phyloP scores from a whole-genome alignment of 2,329 filamentous ascomycete species.

The Pseudocercospora pini-densiflorae region DNA sequence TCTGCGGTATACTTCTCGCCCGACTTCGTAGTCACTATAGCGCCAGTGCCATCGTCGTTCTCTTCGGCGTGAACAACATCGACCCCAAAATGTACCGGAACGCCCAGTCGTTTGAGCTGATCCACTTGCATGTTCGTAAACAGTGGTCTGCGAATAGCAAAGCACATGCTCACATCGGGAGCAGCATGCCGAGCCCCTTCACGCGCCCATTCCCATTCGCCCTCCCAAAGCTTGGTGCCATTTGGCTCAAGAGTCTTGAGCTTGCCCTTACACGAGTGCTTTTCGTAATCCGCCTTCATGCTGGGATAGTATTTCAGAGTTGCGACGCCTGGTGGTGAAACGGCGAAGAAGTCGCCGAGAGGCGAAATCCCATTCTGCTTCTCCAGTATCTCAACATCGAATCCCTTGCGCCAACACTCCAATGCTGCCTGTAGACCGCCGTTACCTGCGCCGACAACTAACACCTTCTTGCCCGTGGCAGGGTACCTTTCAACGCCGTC shows the following conservation, averaged over 20 bases:
- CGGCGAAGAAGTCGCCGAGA: constrained; percentile 15
- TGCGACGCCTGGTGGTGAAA: constrained; percentile 9
- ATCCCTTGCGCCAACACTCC: constrained; percentile 24
- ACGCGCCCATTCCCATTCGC: constrained; percentile 4
- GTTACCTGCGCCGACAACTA: constrained; percentile 21
- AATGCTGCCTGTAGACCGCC: constrained; percentile 21
- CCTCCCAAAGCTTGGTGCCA: constrained; percentile 6
- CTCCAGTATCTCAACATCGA: constrained; percentile 18
- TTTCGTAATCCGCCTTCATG: constrained; percentile 16
- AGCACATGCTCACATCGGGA: constrained; percentile 9
- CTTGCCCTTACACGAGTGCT: background rate
- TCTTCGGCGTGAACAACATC: constrained; percentile 1
- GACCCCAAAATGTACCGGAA: constrained; percentile 3
- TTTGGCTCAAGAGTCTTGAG: constrained; percentile 7
- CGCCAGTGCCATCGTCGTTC: background rate
- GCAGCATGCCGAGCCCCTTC: constrained; percentile 4
- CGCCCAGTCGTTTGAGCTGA: constrained; percentile 2
- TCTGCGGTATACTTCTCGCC: constrained; percentile 51
- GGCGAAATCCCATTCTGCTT: background rate
- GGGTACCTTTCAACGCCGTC: constrained; percentile 41
- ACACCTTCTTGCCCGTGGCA: constrained; percentile 15
- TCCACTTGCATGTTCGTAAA: constrained; percentile 11
- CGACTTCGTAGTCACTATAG: background rate
- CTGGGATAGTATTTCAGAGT: constrained; percentile 12
- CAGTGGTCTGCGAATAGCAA: constrained; percentile 5